Percentiles rank a stretch among this genome's conserved stretches.
phyloP scores from a whole-genome alignment of 2,329 filamentous ascomycete genomes.

The Venturia nashicola region DNA sequence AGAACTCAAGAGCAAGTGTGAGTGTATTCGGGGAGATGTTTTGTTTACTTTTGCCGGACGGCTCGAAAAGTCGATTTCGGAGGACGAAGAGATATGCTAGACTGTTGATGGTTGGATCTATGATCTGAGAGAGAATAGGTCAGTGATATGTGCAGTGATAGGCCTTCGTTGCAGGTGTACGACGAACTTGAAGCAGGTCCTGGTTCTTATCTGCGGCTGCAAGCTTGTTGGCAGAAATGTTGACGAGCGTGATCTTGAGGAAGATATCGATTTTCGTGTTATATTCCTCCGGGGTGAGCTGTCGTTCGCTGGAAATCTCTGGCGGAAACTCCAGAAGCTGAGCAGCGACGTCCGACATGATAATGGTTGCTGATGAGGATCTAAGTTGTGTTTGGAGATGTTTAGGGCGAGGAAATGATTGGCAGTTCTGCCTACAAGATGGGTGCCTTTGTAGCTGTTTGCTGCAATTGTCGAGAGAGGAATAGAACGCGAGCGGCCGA shows the following conservation, averaged over 20 bases:
- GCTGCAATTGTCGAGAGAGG: not conserved
- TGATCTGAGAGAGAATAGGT: conserved; percentile 19
- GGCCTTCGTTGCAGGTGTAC: not conserved
- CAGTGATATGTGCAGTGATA: not conserved
- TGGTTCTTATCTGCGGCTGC: not conserved
- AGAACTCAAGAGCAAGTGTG: conserved; percentile 35
- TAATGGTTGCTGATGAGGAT: not conserved
- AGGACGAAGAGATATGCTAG: conserved; percentile 47
- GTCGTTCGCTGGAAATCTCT: not conserved
- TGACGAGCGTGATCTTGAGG: not conserved
- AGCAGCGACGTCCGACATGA: conserved; percentile 6
- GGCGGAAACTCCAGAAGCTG: conserved; percentile 10
- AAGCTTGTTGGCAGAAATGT: not conserved
- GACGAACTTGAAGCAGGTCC: conserved; percentile 5
- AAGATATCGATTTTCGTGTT: conserved; percentile 5
- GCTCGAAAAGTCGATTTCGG: conserved; percentile 31
- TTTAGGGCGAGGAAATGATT: not conserved
- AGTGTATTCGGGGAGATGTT: conserved; percentile 34
- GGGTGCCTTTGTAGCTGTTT: conserved; percentile 2
- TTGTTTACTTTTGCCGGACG: conserved; percentile 24
- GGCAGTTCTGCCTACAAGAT: not conserved
- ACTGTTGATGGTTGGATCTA: conserved; percentile 46
- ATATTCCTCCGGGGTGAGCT: conserved; percentile 6
- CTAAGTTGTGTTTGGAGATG: not conserved
- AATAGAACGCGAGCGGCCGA: not conserved